Conservation (phyloP, 495 filamentous ascomycete species). For the Penicillium flavigenum region DNA sequence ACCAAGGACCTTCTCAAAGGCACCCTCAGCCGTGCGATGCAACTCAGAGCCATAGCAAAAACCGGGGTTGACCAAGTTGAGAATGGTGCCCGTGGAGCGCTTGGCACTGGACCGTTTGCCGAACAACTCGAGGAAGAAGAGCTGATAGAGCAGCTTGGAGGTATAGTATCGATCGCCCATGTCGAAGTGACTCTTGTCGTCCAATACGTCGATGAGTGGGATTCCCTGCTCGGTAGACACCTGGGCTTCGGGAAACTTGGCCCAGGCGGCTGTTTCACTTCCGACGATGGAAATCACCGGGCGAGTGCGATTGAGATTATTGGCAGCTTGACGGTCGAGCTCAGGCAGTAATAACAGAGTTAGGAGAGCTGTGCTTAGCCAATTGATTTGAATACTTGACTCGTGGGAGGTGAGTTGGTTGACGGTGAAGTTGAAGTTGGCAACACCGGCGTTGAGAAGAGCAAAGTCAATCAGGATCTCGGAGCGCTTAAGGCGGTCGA, state of each 20-base stretch:
- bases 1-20: slow-evolving; percentile 14
- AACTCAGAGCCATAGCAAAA: slow-evolving; percentile 44
- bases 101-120: slow-evolving; percentile 42
- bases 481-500: slow-evolving; percentile 21
- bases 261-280: slow-evolving; percentile 11
- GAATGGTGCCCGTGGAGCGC: slow-evolving; percentile 35
- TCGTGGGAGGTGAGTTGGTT: slow-evolving; percentile 44
- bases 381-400: slow-evolving; percentile 32
- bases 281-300: slow-evolving; percentile 25
- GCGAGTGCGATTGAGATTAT: slow-evolving; percentile 21
- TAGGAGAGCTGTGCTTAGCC: slow-evolving; percentile 49
- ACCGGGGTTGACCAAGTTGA: slow-evolving; percentile 51
- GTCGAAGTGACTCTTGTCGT: slow-evolving; percentile 41
- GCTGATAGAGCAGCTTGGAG: slow-evolving; percentile 43
- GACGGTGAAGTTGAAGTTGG: slow-evolving; percentile 28
- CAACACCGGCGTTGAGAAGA: slow-evolving; percentile 54
- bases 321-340: slow-evolving; percentile 29
- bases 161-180: slow-evolving; percentile 35
- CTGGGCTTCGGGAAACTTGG: slow-evolving; percentile 29
- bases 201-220: slow-evolving; percentile 45
- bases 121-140: slow-evolving; percentile 44
- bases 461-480: slow-evolving; percentile 47
- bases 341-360: slow-evolving; percentile 49
- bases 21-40: slow-evolving; percentile 25
- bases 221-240: slow-evolving; percentile 17